Conservation (phyloP, 2,329 filamentous ascomycete species). For the Colletotrichum agaves region DNA sequence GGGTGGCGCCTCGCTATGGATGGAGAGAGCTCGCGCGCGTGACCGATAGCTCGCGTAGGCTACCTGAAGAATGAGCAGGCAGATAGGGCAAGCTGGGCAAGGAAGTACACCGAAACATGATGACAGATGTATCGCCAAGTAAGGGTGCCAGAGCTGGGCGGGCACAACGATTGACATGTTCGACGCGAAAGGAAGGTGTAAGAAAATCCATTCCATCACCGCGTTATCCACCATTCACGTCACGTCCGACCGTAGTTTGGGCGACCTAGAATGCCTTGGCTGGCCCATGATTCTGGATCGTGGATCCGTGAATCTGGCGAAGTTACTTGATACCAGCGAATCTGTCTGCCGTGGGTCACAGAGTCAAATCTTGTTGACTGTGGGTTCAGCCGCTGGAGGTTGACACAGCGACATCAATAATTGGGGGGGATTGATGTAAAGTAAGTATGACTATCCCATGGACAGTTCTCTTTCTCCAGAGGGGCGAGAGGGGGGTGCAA, state of each 20-base stretch:
- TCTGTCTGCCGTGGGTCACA: not conserved
- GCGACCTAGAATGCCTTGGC: slow-evolving; percentile 17
- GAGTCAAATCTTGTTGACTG: not conserved
- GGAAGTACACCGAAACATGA: slow-evolving; percentile 24
- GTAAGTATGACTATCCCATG: not conserved
- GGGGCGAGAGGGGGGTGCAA: not conserved
- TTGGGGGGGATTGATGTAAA: too few species aligned
- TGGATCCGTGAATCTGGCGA: not conserved
- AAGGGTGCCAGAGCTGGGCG: slow-evolving; percentile 13
- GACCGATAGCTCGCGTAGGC: not conserved
- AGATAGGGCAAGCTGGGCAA: not conserved
- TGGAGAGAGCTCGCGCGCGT: slow-evolving; percentile 2
- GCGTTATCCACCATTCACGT: slow-evolving; percentile 32
- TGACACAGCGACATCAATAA: not conserved
- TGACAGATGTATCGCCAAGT: slow-evolving; percentile 25
- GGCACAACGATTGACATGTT: slow-evolving; percentile 29
- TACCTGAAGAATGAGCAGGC: not conserved
- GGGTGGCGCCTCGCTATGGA: not conserved
- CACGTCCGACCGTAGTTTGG: slow-evolving; percentile 12
- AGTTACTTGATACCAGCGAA: not conserved
- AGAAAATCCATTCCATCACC: slow-evolving; percentile 33
- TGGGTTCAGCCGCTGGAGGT: too few species aligned
- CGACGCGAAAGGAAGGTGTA: slow-evolving; percentile 37
- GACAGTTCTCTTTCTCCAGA: too few species aligned
- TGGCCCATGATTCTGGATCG: slow-evolving; percentile 25